Evolutionary conservation across 2,329 filamentous ascomycete genomes (phyloP), one percentile per base, ranked within the genome.

Genomic region (Venturia pyrina): DNA sequence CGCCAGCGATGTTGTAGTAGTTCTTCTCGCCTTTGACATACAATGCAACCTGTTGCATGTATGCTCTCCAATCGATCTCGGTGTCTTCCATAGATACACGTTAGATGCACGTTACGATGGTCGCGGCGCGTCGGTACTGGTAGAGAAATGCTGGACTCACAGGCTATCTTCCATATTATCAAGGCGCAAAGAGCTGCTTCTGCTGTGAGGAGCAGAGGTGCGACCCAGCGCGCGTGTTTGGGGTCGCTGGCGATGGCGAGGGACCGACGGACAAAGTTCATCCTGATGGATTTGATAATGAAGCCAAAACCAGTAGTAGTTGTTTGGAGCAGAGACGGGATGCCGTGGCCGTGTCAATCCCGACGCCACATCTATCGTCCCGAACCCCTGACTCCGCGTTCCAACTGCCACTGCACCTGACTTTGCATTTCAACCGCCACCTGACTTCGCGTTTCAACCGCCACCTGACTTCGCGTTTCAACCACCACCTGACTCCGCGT

Each of bases 31-130:
- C 95, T 21, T 85, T 82, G 59, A 93, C 79, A 73, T 89, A 95
- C 71, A 93, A 87, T 50, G 84, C 78, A 57, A 98, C 83, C 73
- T 99, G 95, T 75, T 97, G 85, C 93, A 99, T 98, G 77, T 99
- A 99, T 0, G 95, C 91, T 67, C 83, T 84, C 93, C 93, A 99
- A 78, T 99, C 95, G 73, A 99, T 99, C 77, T 99, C 95, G 56
- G 95, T 99, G 75, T 99, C 95, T 90, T 63, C 62, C 60, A 44
- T 64, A 83, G 70, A 40, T 56, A 61, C 57, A 69, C 68, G 61
- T 68, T 64, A 66, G 44, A 53, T 66, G 60, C 56, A 62, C 64
- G 28, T 21, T 40, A 5, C 40, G 17, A 37, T n/a, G 41, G 32
- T 62, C 48, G 28, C 28, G 28, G 28, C 28, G 28, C n/a, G n/a